phyloP scores from a whole-genome alignment of 805 yeast genomes.

The Suhomyces prunicola region DNA sequence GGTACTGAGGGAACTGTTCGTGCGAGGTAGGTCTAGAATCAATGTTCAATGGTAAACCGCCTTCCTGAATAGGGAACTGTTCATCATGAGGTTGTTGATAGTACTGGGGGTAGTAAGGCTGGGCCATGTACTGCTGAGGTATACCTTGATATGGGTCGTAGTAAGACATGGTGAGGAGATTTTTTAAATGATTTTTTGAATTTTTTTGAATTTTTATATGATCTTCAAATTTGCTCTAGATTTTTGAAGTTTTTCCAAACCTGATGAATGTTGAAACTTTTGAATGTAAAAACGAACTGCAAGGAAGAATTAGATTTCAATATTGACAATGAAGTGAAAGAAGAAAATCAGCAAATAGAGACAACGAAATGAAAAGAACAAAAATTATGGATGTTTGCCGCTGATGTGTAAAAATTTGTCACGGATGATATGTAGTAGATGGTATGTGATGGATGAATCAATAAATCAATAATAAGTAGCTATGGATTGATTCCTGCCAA shows the following conservation, averaged over 20 bases:
- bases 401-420: neutral
- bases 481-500: neutral
- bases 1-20: constrained; percentile 21
- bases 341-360: constrained; percentile 2
- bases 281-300: neutral
- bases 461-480: neutral
- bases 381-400: neutral
- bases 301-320: neutral
- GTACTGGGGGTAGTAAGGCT: constrained; percentile 35
- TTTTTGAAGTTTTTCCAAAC: neutral
- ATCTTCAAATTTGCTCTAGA: neutral
- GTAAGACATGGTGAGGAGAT: constrained; percentile 30
- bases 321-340: constrained; percentile 5
- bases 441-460: neutral
- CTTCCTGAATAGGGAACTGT: constrained; percentile 4
- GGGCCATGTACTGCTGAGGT: constrained; percentile 36
- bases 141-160: constrained; percentile 40
- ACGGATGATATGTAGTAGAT: neutral
- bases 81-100: constrained; percentile 12
- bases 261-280: neutral
- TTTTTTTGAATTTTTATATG: neutral
- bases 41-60: constrained; percentile 8
- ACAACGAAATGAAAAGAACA: constrained; percentile 4
- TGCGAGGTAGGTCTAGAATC: constrained; percentile 16
- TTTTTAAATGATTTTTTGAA: neutral